Evolutionary conservation across 495 filamentous ascomycete species (phyloP).

Genomic region (Aspergillus ostianus): DNA sequence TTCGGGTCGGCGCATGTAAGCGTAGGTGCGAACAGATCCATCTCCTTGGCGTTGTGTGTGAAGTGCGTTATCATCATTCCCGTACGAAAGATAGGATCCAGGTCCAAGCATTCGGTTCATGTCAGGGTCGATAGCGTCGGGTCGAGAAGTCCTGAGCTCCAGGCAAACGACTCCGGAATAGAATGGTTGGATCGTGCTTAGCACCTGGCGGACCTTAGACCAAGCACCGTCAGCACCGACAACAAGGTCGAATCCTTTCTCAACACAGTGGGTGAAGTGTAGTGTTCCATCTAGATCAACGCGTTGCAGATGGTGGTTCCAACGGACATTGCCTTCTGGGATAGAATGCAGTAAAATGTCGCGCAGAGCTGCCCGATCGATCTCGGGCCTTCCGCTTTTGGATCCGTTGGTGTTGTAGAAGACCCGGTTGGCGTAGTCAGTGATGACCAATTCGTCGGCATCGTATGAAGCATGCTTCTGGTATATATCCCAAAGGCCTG

Average conservation of each 20-base stretch:
- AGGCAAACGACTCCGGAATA: conserved; percentile 46
- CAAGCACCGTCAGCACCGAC: conserved; percentile 65
- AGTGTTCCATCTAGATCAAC: background rate
- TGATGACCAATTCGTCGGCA: conserved; percentile 32
- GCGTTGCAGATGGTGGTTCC: conserved; percentile 39
- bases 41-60: conserved; percentile 31
- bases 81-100: conserved; percentile 27
- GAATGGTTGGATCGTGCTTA: conserved; percentile 46
- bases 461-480: conserved; percentile 29
- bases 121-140: conserved; percentile 26
- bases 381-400: conserved; percentile 44
- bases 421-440: conserved; percentile 39
- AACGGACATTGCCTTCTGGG: conserved; percentile 41
- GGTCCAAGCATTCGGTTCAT: conserved; percentile 26
- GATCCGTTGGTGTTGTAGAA: conserved; percentile 25
- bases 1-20: conserved; percentile 30
- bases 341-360: conserved; percentile 40
- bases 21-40: conserved; percentile 41
- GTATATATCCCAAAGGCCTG: conserved; percentile 51
- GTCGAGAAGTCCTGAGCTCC: conserved; percentile 18
- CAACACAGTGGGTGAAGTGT: conserved; percentile 11
- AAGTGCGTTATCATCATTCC: conserved; percentile 26
- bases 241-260: conserved; percentile 47
- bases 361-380: conserved; percentile 34
- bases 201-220: conserved; percentile 47